phyloP scores from a whole-genome alignment of 2,329 filamentous ascomycete species.

The Fusarium agapanthi region DNA sequence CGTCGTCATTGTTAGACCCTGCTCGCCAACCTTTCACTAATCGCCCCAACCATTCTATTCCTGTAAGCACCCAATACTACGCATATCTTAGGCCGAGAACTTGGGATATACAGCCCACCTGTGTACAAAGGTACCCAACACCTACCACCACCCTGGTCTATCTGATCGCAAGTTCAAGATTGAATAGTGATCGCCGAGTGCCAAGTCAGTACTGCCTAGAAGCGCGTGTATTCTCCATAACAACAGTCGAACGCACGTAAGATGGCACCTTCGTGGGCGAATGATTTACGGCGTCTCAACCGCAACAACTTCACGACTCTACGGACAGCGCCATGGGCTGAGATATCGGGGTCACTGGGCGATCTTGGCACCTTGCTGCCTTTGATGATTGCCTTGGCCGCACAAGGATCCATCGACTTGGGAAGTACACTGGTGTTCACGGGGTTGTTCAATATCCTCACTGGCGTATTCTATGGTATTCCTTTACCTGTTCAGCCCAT shows the following conservation, averaged over 20 bases:
- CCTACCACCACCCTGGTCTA: neutral
- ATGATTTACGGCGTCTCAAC: conserved; percentile 47
- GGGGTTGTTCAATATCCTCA: conserved; percentile 85
- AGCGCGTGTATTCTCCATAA: neutral
- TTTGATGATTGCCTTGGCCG: conserved; percentile 84
- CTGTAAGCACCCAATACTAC: neutral
- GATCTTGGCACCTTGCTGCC: conserved; percentile 91
- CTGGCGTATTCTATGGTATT: conserved; percentile 84
- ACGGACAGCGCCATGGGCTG: conserved; percentile 62
- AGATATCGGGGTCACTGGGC: conserved; percentile 87
- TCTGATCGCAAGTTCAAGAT: neutral
- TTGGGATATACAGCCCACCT: neutral
- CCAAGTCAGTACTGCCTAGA: neutral
- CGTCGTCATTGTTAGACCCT: neutral
- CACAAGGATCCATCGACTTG: conserved; percentile 81
- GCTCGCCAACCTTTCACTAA: neutral
- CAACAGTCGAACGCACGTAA: neutral
- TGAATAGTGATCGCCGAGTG: neutral
- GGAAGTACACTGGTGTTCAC: conserved; percentile 88
- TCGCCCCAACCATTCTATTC: neutral
- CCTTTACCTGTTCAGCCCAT: conserved; percentile 92
- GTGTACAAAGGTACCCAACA: neutral
- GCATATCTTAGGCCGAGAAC: neutral
- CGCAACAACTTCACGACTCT: conserved; percentile 61
- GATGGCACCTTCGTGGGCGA: conserved; percentile 42